Conservation (phyloP, 768 basidiomycete species). For the Lactifluus piperatus region DNA sequence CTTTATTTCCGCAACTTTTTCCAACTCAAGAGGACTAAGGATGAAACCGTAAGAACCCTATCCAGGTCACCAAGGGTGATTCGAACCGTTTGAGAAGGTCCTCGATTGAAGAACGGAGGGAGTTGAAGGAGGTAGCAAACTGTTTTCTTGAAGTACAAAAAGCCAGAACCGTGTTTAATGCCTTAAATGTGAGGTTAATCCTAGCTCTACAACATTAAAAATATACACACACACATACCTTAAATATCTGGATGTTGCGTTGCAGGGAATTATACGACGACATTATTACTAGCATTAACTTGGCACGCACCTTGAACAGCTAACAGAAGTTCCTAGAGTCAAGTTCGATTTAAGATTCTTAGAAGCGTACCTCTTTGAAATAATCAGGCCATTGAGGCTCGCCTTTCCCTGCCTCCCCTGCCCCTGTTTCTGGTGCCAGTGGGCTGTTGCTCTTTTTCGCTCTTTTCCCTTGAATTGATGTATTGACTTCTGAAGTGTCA, state of each 20-base stretch:
- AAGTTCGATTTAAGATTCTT: constrained; percentile 19
- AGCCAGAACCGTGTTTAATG: constrained; percentile 81
- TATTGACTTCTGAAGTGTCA: background rate
- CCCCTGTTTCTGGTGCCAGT: background rate
- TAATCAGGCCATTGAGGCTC: constrained; percentile 48
- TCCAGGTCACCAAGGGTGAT: background rate
- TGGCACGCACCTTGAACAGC: constrained; percentile 11
- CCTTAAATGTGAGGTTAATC: constrained; percentile 33
- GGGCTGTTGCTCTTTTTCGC: background rate
- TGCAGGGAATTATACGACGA: background rate
- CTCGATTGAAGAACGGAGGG: constrained; percentile 74
- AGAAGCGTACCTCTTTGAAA: constrained; percentile 39
- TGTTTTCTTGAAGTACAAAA: constrained; percentile 79
- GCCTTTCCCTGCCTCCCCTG: constrained; percentile 2
- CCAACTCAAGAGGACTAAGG: constrained; percentile 67
- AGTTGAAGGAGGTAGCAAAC: constrained; percentile 69
- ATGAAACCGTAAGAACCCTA: background rate
- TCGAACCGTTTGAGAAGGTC: constrained; percentile 62
- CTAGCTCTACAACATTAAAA: background rate
- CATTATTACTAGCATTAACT: background rate
- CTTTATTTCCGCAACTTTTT: constrained; percentile 79
- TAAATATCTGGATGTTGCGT: constrained; percentile 8
- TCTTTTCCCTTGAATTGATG: background rate
- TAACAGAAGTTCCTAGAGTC: background rate
- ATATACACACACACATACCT: background rate